Evolutionary conservation across 805 yeast species (phyloP).

Genomic region (Wickerhamomyces hampshirensis): DNA sequence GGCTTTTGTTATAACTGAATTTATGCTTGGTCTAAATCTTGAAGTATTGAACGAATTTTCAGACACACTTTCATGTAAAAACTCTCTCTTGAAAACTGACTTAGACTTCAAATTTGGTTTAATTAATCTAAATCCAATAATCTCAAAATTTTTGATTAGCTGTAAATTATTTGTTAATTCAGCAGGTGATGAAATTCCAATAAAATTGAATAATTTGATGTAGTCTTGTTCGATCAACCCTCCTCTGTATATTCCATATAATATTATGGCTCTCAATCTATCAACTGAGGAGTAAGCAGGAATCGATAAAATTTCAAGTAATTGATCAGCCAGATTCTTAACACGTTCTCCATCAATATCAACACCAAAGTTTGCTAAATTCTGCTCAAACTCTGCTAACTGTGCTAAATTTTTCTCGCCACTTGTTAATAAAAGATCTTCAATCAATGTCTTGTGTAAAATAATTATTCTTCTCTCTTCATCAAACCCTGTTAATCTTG

Average conservation of each 20-base stretch:
- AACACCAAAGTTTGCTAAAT: slow-evolving; percentile 66
- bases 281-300: slow-evolving; percentile 52
- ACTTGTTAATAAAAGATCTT: slow-evolving; percentile 58
- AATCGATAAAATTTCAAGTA: slow-evolving; percentile 50
- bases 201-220: slow-evolving; percentile 59
- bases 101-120: slow-evolving; percentile 38
- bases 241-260: slow-evolving; percentile 77
- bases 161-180: slow-evolving; percentile 42
- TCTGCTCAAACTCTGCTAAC: slow-evolving; percentile 82
- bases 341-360: slow-evolving; percentile 62
- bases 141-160: slow-evolving; percentile 52
- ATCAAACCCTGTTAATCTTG: slow-evolving; percentile 62
- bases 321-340: slow-evolving; percentile 54
- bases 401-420: slow-evolving; percentile 57
- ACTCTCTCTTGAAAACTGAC: slow-evolving; percentile 38
- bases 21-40: slow-evolving; percentile 67
- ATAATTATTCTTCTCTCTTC: slow-evolving; percentile 59
- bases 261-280: slow-evolving; percentile 66
- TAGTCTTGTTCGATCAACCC: slow-evolving; percentile 76
- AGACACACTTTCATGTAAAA: slow-evolving; percentile 48
- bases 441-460: slow-evolving; percentile 56
- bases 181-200: slow-evolving; percentile 33
- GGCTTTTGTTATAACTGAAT: slow-evolving; percentile 49
- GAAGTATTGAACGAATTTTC: slow-evolving; percentile 52
- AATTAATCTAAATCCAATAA: slow-evolving; percentile 53